A percentile compares a stretch with the other conserved stretches of the same genome.
phyloP scores from a whole-genome alignment of 768 basidiomycete genomes.

The Rhodotorula graminis region DNA sequence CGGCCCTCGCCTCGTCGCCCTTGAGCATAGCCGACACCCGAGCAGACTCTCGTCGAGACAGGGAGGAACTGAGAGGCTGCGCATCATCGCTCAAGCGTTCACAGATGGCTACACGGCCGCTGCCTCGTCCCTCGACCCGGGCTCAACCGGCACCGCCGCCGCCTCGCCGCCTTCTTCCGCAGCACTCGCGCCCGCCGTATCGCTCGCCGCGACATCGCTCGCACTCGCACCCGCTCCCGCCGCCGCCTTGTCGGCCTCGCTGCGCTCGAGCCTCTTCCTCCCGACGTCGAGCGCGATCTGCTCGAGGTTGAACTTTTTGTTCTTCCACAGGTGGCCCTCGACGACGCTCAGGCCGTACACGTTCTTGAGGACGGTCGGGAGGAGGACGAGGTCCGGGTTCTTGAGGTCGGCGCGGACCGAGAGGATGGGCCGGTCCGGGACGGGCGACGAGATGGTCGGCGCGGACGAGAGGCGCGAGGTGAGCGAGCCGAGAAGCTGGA shows the following conservation, averaged over 20 bases:
- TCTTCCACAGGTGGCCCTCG: constrained; percentile 32
- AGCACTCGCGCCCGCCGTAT: too few species aligned
- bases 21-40: too few species aligned
- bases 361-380: constrained; percentile 34
- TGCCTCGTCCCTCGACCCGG: background rate
- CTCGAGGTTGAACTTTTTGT: constrained; percentile 36
- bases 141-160: too few species aligned
- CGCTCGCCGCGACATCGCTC: too few species aligned
- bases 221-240: background rate
- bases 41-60: too few species aligned
- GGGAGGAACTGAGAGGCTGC: too few species aligned
- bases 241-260: background rate
- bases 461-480: constrained; percentile 13
- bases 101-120: too few species aligned
- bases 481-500: constrained; percentile 27
- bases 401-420: constrained; percentile 29
- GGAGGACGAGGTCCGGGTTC: constrained; percentile 33
- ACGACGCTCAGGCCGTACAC: constrained; percentile 32
- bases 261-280: constrained; percentile 15
- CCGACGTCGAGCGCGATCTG: constrained; percentile 18
- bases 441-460: constrained; percentile 16
- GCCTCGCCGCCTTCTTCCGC: too few species aligned
- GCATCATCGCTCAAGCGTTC: too few species aligned
- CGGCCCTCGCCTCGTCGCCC: too few species aligned
- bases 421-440: constrained; percentile 13